A percentile compares a stretch with the other conserved stretches of the same genome.
These are phyloP conservation scores for Arabis hirsuta DNA, from an alignment of 345 rosid species.

Conservation along the genomic window DNA sequence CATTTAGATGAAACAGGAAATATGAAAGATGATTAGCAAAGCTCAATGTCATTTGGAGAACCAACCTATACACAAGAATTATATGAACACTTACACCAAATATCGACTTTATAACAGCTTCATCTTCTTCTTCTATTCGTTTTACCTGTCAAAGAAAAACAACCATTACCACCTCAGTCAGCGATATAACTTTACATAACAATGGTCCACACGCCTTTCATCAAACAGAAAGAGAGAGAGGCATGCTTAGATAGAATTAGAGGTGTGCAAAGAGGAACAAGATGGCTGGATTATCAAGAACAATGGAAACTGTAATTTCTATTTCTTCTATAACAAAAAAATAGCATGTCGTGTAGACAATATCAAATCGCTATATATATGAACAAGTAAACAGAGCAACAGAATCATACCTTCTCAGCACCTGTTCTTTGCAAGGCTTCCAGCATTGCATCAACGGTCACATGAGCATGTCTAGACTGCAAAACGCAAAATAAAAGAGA, in stretches of 20 bases:
- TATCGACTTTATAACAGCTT: constrained; percentile 70
- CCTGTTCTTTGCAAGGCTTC: constrained; percentile 82
- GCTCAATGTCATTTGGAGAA: not conserved
- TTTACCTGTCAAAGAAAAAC: constrained; percentile 48
- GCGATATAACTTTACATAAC: not conserved
- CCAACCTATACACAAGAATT: not conserved
- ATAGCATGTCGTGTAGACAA: not conserved
- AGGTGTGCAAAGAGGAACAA: not conserved
- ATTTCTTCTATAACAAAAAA: not conserved
- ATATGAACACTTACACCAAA: constrained; percentile 53
- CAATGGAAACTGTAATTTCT: not conserved
- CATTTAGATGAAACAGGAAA: constrained; percentile 27
- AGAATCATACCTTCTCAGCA: constrained; percentile 57
- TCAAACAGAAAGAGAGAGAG: not conserved
- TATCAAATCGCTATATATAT: not conserved
- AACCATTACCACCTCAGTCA: not conserved
- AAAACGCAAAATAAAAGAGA: constrained; percentile 18
- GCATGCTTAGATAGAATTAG: not conserved
- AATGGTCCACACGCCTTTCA: constrained; percentile 12
- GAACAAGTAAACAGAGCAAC: constrained; percentile 12
- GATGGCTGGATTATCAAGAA: not conserved
- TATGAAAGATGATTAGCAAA: constrained; percentile 18
- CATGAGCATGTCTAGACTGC: constrained; percentile 92
- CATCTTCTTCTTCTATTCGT: constrained; percentile 71
- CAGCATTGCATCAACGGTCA: constrained; percentile 92